phyloP scores from a whole-genome alignment of 2,329 filamentous ascomycete genomes.

The Penicillium hesseltinei region DNA sequence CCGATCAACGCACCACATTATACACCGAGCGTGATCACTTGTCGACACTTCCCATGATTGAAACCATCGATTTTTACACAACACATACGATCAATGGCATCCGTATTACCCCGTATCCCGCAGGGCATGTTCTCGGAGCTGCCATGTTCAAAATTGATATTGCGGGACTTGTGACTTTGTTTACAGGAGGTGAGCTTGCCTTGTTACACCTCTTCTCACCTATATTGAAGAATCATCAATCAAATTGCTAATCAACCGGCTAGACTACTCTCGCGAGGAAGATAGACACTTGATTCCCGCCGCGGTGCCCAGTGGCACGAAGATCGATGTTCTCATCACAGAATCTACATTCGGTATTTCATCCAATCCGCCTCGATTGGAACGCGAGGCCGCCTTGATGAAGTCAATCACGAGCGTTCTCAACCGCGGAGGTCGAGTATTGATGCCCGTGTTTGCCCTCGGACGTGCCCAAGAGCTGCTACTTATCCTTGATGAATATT shows the following conservation, averaged over 20 bases:
- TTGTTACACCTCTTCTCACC: too few species aligned
- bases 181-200: slow-evolving; percentile 64
- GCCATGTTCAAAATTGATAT: slow-evolving; percentile 99
- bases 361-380: slow-evolving; percentile 83
- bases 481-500: slow-evolving; percentile 94
- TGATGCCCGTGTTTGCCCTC: slow-evolving; percentile 94
- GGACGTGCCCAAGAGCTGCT: slow-evolving; percentile 91
- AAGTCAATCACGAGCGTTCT: slow-evolving; percentile 90
- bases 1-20: slow-evolving; percentile 64
- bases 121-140: slow-evolving; percentile 94
- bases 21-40: slow-evolving; percentile 96
- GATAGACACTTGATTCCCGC: slow-evolving; percentile 95
- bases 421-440: slow-evolving; percentile 84
- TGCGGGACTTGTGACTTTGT: slow-evolving; percentile 92
- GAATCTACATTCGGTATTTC: slow-evolving; percentile 97
- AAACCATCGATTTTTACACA: slow-evolving; percentile 97
- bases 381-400: slow-evolving; percentile 91
- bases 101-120: slow-evolving; percentile 92
- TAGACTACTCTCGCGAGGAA: slow-evolving; percentile 90
- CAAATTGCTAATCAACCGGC: neutral
- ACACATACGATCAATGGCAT: slow-evolving; percentile 97
- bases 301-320: slow-evolving; percentile 81
- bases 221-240: too few species aligned
- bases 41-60: slow-evolving; percentile 88
- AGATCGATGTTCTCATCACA: slow-evolving; percentile 94